Percentiles rank a stretch among this genome's conserved stretches.
Evolutionary conservation across 495 filamentous ascomycete species (phyloP).

Genomic region (Aspergillus ostianus): DNA sequence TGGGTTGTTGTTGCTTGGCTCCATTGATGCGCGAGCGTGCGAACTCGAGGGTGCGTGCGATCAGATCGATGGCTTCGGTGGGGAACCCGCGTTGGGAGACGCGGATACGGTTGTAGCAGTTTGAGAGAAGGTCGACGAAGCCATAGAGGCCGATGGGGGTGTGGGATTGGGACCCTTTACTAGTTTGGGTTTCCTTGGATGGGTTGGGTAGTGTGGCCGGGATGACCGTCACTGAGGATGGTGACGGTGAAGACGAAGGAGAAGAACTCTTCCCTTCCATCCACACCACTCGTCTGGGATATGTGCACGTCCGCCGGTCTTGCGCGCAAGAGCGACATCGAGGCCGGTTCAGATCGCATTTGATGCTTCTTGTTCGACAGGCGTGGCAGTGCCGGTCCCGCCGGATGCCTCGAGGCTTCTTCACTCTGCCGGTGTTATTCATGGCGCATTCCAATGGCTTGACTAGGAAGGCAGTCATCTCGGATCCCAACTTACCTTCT

Average conservation of each 20-base stretch:
- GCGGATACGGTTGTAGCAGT: neutral
- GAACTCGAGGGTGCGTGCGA: neutral
- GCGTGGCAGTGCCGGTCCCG: neutral
- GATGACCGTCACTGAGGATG: neutral
- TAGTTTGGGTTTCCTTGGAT: neutral
- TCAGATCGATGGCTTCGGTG: neutral
- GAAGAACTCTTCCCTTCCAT: neutral
- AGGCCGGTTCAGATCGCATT: neutral
- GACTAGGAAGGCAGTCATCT: neutral
- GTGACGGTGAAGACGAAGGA: neutral
- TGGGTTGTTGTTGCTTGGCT: neutral
- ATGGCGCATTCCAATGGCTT: neutral
- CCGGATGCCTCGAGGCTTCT: neutral
- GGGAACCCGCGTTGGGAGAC: neutral
- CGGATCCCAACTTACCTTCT: neutral
- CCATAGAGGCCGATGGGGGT: neutral
- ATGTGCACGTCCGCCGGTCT: neutral
- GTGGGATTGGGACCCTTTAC: neutral
- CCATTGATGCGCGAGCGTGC: neutral
- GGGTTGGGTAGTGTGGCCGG: neutral
- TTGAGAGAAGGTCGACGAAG: neutral
- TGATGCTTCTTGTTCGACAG: neutral
- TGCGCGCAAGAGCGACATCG: neutral
- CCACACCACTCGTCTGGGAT: neutral
- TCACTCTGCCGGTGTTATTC: neutral